Evolutionary conservation across 192 early-diverging fungal species (phyloP), one percentile per base, ranked within the genome.

Genomic region (Backusella psychrophila): DNA sequence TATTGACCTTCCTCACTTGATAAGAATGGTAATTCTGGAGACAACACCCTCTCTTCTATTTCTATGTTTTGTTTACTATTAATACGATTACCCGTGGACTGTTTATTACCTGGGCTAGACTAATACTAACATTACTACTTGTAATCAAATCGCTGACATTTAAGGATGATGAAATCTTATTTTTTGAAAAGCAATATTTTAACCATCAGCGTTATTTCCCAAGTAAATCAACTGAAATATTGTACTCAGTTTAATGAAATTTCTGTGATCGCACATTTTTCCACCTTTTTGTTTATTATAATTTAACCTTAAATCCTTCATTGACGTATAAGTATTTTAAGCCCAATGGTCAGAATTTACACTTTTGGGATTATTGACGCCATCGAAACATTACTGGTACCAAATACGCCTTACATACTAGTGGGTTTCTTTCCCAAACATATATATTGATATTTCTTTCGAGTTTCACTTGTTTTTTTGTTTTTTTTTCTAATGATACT

Each of bases 291-390:
- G 19, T 63, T 23, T 23, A 11, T 4, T 12, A 63, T 26, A 29
- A 3, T 1, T 63, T 63, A 63, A 29, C 56, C 23, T 29, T 63
- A 63, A 29, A 14, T 2, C 26, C 26, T 63, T 14, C 12, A 23
- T 63, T 26, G 56, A 63, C 7, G 11, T 63, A 63, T 63, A 63
- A 31, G 2, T 59, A 29, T 63, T 53, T 29, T 29, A 29, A 29
- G n/a, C 23, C 56, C 21, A 63, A 29, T 26, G 81, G 92, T 84
- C 93, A 97, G 84, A 83, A 93, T 86, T 92, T 98, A 68, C 97
- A 96, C 38, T 85, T 85, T 96, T 46, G 96, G 97, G 34, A 93
- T 95, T 36, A 96, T 96, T 59, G 94, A 96, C 78, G 97, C 97
- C 19, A 98, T 97, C 86, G 91, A 93, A 80, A 94, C 19, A 23